Evolutionary conservation across 768 basidiomycete species (phyloP).

Genomic region (Candolleomyces efflorescens): DNA sequence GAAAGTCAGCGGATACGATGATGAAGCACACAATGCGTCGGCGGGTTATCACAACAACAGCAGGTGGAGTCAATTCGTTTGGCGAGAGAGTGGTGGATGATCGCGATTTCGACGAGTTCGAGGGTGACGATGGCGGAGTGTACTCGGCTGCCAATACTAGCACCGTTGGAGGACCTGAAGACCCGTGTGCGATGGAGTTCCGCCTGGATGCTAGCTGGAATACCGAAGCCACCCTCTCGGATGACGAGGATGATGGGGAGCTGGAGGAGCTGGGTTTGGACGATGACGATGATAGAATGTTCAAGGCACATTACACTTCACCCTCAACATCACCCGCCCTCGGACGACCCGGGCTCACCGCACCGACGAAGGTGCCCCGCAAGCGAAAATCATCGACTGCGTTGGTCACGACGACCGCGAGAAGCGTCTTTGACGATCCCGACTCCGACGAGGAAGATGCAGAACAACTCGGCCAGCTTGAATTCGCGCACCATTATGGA

Average conservation of each 20-base stretch:
- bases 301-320: not conserved
- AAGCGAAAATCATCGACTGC: not conserved
- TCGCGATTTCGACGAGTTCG: not conserved
- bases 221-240: not conserved
- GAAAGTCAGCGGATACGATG: not conserved
- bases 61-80: not conserved
- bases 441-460: not conserved
- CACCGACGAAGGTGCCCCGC: not conserved
- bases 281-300: not conserved
- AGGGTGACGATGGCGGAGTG: not conserved
- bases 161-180: not conserved
- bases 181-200: not conserved
- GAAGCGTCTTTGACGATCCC: not conserved
- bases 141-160: not conserved
- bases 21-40: too few species aligned
- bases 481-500: not conserved
- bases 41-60: not conserved
- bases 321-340: too few species aligned
- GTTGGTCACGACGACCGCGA: not conserved
- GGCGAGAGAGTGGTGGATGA: conserved; percentile 1
- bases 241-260: not conserved
- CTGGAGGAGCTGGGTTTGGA: not conserved
- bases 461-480: not conserved
- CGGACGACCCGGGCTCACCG: too few species aligned
- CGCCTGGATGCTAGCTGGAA: not conserved